These are phyloP conservation scores for Hemisphaericaspora xylanilytica DNA, from an alignment of 1,139 yeast genomes.

Conservation along the genomic window DNA sequence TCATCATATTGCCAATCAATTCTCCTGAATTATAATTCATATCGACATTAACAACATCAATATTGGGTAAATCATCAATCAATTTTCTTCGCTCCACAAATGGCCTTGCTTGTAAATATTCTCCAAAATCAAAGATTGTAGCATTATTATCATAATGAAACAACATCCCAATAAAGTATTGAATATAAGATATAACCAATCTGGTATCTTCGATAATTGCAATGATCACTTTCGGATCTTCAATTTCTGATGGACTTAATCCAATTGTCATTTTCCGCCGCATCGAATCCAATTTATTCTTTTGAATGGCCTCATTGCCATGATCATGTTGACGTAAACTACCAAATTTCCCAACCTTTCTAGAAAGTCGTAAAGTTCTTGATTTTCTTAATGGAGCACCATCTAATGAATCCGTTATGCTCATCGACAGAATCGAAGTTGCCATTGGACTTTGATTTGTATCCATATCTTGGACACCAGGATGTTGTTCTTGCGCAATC, in stretches of 20 bases:
- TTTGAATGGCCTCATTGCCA: constrained; percentile 6
- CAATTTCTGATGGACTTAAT: constrained; percentile 26
- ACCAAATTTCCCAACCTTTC: constrained; percentile 25
- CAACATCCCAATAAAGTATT: constrained; percentile 59
- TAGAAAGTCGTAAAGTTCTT: constrained; percentile 32
- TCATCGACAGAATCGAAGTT: constrained; percentile 7
- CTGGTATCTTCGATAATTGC: constrained; percentile 35
- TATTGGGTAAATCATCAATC: constrained; percentile 20
- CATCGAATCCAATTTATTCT: constrained; percentile 4
- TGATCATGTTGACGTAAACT: constrained; percentile 13
- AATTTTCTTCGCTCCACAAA: constrained; percentile 31
- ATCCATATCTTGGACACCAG: background rate
- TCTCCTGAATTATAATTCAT: constrained; percentile 48
- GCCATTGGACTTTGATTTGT: background rate
- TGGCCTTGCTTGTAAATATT: constrained; percentile 44
- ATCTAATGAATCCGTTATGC: constrained; percentile 14
- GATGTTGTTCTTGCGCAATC: constrained; percentile 11
- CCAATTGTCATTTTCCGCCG: constrained; percentile 8
- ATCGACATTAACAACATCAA: constrained; percentile 19
- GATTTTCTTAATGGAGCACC: constrained; percentile 27
- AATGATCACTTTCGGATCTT: constrained; percentile 44
- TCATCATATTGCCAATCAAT: constrained; percentile 49
- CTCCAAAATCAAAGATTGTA: constrained; percentile 40
- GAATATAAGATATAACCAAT: constrained; percentile 47
- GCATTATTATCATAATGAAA: constrained; percentile 64